Conservation (phyloP, 2,329 filamentous ascomycete genomes). For the Aureobasidium uvarum region DNA sequence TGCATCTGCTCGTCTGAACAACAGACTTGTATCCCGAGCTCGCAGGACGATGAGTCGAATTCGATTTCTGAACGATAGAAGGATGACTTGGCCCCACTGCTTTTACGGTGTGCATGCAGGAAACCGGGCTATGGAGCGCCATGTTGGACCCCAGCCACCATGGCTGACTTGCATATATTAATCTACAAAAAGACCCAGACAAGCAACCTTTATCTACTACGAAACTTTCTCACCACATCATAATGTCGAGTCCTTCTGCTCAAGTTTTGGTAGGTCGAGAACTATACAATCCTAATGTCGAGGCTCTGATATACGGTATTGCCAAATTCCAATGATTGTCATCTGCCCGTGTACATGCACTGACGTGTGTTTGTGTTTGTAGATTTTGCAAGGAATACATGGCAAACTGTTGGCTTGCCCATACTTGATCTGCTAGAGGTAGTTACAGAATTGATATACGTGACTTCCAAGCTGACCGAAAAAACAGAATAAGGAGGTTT, state of each 20-base stretch:
- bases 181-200: background rate
- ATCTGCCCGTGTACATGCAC: background rate
- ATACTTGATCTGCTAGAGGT: slow-evolving; percentile 13
- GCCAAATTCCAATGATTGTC: background rate
- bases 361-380: background rate
- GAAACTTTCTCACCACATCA: background rate
- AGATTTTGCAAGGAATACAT: background rate
- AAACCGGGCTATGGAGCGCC: slow-evolving; percentile 4
- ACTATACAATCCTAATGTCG: background rate
- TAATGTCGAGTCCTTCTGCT: background rate
- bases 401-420: background rate
- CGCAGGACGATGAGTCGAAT: too few species aligned
- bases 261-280: background rate
- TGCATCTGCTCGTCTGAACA: background rate
- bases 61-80: background rate
- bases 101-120: background rate
- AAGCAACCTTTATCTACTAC: background rate
- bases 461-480: background rate
- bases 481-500: background rate
- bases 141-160: slow-evolving; percentile 14
- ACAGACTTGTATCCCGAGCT: background rate
- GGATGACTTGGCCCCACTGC: background rate
- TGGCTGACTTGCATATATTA: slow-evolving; percentile 23
- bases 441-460: background rate
- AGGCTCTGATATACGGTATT: slow-evolving; percentile 6